These are phyloP conservation scores for Vitis rupestris DNA, from an alignment of 164 flowering plant genomes.

Conservation along the genomic window DNA sequence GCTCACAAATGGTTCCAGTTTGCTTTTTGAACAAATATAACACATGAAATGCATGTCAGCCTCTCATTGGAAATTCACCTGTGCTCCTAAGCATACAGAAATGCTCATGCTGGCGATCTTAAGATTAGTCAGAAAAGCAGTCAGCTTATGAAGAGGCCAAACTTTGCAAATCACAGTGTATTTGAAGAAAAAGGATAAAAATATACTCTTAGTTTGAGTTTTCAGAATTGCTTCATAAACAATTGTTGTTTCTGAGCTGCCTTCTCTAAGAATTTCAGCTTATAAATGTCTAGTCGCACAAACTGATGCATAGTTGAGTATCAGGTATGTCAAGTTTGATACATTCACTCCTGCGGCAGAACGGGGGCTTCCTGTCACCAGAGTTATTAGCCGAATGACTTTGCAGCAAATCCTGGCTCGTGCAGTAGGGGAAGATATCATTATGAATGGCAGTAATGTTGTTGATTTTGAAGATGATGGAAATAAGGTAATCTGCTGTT, in stretches of 20 bases:
- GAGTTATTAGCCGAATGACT: slow-evolving; percentile 89
- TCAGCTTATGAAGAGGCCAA: no score
- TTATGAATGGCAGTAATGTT: slow-evolving; percentile 79
- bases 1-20: no score
- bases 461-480: slow-evolving; percentile 77
- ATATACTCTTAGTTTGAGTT: not conserved
- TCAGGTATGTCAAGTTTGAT: slow-evolving; percentile 95
- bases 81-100: not conserved
- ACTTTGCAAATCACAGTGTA: no score
- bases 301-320: slow-evolving; percentile 12
- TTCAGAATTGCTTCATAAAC: not conserved
- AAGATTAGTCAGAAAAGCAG: no score
- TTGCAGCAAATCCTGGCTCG: slow-evolving; percentile 78
- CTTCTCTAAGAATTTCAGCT: not conserved
- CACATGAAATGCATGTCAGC: not conserved
- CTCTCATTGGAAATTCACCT: not conserved
- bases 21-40: not conserved
- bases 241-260: not conserved
- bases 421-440: slow-evolving; percentile 80
- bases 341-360: slow-evolving; percentile 96
- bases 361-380: slow-evolving; percentile 91
- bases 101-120: not conserved
- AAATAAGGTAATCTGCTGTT: slow-evolving; percentile 49
- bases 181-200: not conserved
- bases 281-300: not conserved